Base-by-base conservation (phyloP, 2,329 filamentous ascomycete genomes). In the Fusarium buharicum region DNA sequence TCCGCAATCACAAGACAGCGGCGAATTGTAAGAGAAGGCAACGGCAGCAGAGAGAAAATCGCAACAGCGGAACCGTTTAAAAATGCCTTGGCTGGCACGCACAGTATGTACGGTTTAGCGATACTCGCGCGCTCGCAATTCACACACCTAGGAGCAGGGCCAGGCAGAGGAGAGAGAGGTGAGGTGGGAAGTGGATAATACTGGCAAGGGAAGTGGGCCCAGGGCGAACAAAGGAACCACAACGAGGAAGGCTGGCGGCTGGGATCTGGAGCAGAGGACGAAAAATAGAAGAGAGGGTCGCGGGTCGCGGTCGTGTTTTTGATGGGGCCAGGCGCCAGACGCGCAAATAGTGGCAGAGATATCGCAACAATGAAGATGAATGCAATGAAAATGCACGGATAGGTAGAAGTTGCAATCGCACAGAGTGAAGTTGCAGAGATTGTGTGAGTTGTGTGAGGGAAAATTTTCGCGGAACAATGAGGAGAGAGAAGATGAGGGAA, bases 311-410 rank as follows among this genome's bases (percentile, higher is more conserved):
- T 60, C 65, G 66, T 68, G 66, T 68, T 68, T 64, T 68, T 64
- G 66, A 70, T 69, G 67, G 68, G 66, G 61, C 67, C 65, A 69
- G 63, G 50, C 68, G 67, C 68, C 68, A 70, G 68, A 56, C 67
- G 67, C 68, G 68, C 68, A 70, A 67, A 69, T 61, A 51, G 46
- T 40, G 44, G 39, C 48, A 44, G 47, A 66, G 50, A 55, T 69
- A 60, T 67, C 55, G 54, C 54, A 40, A 50, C 45, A 53, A 54
- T 63, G 37, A 43, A 53, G 48, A 55, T 41, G 31, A 28, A 14
- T 12, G 12, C 30, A 33, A 33, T n/a, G 30, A 7, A 33, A n/a
- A 33, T 14, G 30, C n/a, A n/a, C n/a, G n/a, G n/a, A n/a, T 14
- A 33, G 50, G 50, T 37, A 50, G 38, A 31, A 59, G 49, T 47